Percentiles rank a stretch among this genome's conserved stretches.
Evolutionary conservation across 345 rosid species (phyloP).

Genomic region (Rhodamnia rubescens): DNA sequence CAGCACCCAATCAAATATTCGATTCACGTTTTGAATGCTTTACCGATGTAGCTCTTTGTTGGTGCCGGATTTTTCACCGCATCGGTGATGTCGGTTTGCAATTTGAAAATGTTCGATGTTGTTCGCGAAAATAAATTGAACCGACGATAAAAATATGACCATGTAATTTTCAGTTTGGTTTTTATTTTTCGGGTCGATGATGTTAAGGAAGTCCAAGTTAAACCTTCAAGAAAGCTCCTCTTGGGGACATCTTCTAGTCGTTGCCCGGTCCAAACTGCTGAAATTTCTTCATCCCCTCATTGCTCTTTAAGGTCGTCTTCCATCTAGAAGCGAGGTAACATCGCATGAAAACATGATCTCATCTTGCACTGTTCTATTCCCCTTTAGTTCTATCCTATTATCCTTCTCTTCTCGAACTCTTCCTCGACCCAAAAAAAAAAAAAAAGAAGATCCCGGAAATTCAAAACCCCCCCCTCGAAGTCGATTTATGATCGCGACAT

Average conservation of each 20-base stretch:
- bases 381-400: background rate
- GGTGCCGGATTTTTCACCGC: background rate
- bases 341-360: background rate
- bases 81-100: accelerated
- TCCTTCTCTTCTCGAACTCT: background rate
- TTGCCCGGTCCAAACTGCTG: background rate
- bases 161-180: too few relatives aligned
- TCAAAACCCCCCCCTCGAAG: background rate
- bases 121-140: too few relatives aligned
- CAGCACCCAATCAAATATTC: too few relatives aligned
- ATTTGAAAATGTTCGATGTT: too few relatives aligned
- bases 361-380: background rate
- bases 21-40: too few relatives aligned
- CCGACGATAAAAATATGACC: too few relatives aligned
- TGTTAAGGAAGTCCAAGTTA: background rate
- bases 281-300: background rate
- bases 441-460: background rate
- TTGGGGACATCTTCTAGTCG: background rate
- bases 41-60: too few relatives aligned
- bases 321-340: background rate
- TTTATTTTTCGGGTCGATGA: too few relatives aligned
- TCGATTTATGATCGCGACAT: background rate
- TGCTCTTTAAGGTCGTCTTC: background rate
- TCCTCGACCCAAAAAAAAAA: background rate
- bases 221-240: background rate